A percentile compares a stretch with the other conserved stretches of the same genome.
Evolutionary conservation across 805 yeast genomes (phyloP).

Genomic region (Candida easanensis): DNA sequence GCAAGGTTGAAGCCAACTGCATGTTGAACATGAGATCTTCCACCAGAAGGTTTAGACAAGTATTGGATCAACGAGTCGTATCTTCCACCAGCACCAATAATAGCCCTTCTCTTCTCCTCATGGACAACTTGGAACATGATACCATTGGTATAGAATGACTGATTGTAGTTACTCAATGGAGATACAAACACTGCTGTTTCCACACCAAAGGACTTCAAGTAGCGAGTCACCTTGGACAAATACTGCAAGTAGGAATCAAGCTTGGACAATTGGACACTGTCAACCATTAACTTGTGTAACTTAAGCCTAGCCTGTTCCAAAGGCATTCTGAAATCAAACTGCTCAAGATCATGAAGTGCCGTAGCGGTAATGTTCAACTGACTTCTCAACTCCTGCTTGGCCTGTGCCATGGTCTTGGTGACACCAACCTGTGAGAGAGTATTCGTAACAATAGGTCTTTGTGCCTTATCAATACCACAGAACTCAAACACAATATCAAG

Average conservation of each 20-base stretch:
- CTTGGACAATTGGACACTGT: constrained; percentile 58
- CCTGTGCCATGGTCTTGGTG: constrained; percentile 61
- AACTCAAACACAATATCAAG: constrained; percentile 74
- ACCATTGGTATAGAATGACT: constrained; percentile 74
- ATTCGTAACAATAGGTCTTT: constrained; percentile 62
- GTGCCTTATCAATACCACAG: constrained; percentile 77
- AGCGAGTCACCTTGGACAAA: constrained; percentile 54
- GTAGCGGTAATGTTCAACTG: constrained; percentile 80
- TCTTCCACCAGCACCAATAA: constrained; percentile 91
- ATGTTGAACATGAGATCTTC: constrained; percentile 36
- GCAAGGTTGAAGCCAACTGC: constrained; percentile 90
- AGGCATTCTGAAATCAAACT: constrained; percentile 74
- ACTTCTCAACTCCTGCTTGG: constrained; percentile 49
- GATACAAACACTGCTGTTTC: constrained; percentile 56
- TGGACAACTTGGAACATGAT: constrained; percentile 85
- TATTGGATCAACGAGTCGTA: constrained; percentile 73
- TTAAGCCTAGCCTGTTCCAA: constrained; percentile 61
- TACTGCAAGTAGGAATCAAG: constrained; percentile 64
- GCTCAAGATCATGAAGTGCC: constrained; percentile 74
- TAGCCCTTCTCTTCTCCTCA: constrained; percentile 45
- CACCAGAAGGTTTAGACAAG: constrained; percentile 55
- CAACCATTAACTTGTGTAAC: constrained; percentile 68
- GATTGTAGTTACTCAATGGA: constrained; percentile 83
- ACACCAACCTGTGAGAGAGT: constrained; percentile 75
- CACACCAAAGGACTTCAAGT: constrained; percentile 58